Conservation (phyloP, 805 yeast species). For the Candida silvatica region DNA sequence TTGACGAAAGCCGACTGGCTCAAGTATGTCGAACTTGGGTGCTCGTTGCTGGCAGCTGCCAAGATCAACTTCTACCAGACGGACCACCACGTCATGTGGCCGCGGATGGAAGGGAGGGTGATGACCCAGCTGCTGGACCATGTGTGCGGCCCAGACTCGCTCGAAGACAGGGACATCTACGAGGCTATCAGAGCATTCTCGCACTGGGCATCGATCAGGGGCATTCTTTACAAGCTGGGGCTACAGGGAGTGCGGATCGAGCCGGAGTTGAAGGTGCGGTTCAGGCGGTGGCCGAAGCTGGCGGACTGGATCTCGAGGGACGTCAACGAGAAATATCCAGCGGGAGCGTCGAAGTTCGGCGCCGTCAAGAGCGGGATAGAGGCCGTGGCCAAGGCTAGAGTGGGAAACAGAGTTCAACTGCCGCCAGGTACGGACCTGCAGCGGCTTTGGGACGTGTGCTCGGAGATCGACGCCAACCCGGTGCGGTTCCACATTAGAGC, state of each 20-base stretch:
- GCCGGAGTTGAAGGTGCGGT: conserved; percentile 22
- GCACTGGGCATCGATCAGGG: conserved; percentile 48
- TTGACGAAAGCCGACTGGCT: conserved; percentile 17
- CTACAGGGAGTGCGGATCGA: conserved; percentile 29
- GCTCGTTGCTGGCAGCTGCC: conserved; percentile 33
- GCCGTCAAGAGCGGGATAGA: conserved; percentile 32
- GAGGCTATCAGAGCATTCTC: conserved; percentile 41
- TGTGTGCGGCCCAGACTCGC: conserved; percentile 29
- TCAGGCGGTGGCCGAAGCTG: conserved; percentile 34
- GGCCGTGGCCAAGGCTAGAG: conserved; percentile 24
- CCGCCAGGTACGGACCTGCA: conserved; percentile 22
- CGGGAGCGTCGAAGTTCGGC: conserved; percentile 41
- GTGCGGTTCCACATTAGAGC: conserved; percentile 38
- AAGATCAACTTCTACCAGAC: conserved; percentile 47
- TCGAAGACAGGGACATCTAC: conserved; percentile 33
- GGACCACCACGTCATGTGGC: conserved; percentile 41
- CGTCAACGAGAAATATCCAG: conserved; percentile 39
- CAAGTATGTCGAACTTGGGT: conserved; percentile 33
- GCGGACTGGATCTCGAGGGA: conserved; percentile 29
- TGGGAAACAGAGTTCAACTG: conserved; percentile 30
- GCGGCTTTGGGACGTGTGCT: conserved; percentile 33
- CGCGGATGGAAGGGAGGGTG: conserved; percentile 37
- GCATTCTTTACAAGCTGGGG: conserved; percentile 33
- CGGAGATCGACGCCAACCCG: conserved; percentile 38
- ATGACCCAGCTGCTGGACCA: conserved; percentile 30